Percentiles rank a stretch among this genome's conserved stretches.
Conservation (phyloP, 2,329 filamentous ascomycete species). For the Cordyceps cateniannulata region DNA sequence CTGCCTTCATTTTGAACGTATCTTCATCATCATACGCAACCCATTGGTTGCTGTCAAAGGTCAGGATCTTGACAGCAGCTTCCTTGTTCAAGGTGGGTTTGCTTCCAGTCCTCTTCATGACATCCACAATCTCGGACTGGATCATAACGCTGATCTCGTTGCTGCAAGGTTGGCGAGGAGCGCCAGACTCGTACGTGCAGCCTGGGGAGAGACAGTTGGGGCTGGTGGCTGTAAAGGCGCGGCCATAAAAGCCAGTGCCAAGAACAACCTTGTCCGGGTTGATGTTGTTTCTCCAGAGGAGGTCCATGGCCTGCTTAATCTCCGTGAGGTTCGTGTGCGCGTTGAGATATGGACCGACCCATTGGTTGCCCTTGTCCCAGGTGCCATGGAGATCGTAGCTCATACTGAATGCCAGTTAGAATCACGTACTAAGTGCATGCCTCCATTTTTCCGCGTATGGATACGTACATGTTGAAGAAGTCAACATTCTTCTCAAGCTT, state of each 20-base stretch:
- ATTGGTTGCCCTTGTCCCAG: slow-evolving; percentile 25
- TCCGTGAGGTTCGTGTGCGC: slow-evolving; percentile 35
- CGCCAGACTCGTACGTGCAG: slow-evolving; percentile 18
- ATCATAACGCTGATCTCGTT: slow-evolving; percentile 17
- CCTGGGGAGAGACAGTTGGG: slow-evolving; percentile 18
- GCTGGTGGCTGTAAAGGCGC: slow-evolving; percentile 13
- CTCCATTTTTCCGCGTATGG: slow-evolving; percentile 44
- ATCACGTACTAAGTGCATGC: too few relatives aligned
- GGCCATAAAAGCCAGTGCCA: slow-evolving; percentile 39
- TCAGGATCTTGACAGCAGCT: slow-evolving; percentile 23
- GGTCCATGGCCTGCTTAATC: slow-evolving; percentile 31
- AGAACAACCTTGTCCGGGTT: slow-evolving; percentile 34
- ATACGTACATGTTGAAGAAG: slow-evolving; percentile 32
- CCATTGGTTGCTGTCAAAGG: slow-evolving; percentile 23
- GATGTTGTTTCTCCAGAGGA: slow-evolving; percentile 41
- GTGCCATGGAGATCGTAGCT: slow-evolving; percentile 37
- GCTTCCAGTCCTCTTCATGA: slow-evolving; percentile 15
- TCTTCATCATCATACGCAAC: slow-evolving; percentile 26
- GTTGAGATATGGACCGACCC: slow-evolving; percentile 23
- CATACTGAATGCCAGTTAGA: slow-evolving; percentile 26
- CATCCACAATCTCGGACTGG: slow-evolving; percentile 21
- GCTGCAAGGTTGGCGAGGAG: slow-evolving; percentile 16
- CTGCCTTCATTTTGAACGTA: slow-evolving; percentile 21
- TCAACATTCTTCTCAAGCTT: slow-evolving; percentile 23
- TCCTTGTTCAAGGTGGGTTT: slow-evolving; percentile 15